Evolutionary conservation across 2,329 filamentous ascomycete species (phyloP).

Genomic region (Zelopaecilomyces penicillatus): DNA sequence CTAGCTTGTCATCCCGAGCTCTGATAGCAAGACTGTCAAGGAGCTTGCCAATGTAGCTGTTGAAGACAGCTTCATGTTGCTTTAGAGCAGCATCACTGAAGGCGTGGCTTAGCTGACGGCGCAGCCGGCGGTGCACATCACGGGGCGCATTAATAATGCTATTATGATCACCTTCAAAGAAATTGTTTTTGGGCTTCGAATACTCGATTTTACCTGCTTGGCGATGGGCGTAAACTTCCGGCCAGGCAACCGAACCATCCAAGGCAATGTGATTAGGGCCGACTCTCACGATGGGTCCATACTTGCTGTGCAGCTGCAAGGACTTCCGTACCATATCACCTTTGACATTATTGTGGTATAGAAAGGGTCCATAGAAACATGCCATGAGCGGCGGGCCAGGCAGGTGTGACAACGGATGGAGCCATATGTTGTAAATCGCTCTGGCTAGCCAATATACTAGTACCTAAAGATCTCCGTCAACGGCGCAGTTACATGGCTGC

Average conservation of each 20-base stretch:
- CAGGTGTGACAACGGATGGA: constrained; percentile 22
- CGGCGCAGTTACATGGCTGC: too few species aligned
- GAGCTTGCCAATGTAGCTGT: constrained; percentile 19
- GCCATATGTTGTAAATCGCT: constrained; percentile 17
- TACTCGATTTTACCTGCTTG: constrained; percentile 13
- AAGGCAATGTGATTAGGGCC: constrained; percentile 32
- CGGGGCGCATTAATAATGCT: constrained; percentile 11
- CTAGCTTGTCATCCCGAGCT: constrained; percentile 2
- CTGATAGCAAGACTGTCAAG: constrained; percentile 13
- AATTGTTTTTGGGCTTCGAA: constrained; percentile 1
- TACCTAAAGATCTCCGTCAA: too few species aligned
- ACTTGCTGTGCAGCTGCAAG: constrained; percentile 16
- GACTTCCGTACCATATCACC: constrained; percentile 14
- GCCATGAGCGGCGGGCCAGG: constrained; percentile 18
- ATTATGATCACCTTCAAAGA: constrained; percentile 8
- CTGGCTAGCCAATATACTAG: constrained; percentile 5
- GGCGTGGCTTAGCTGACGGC: constrained; percentile 19
- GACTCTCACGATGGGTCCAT: constrained; percentile 31
- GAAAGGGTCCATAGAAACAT: constrained; percentile 11
- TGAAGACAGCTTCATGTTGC: constrained; percentile 21
- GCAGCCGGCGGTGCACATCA: constrained; percentile 13
- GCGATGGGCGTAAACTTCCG: constrained; percentile 21
- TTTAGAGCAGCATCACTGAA: constrained; percentile 23
- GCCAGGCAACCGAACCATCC: constrained; percentile 24
- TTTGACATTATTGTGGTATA: constrained; percentile 12